phyloP scores from a whole-genome alignment of 108 stramenopile genomes.

The Cyclotella baltica region DNA sequence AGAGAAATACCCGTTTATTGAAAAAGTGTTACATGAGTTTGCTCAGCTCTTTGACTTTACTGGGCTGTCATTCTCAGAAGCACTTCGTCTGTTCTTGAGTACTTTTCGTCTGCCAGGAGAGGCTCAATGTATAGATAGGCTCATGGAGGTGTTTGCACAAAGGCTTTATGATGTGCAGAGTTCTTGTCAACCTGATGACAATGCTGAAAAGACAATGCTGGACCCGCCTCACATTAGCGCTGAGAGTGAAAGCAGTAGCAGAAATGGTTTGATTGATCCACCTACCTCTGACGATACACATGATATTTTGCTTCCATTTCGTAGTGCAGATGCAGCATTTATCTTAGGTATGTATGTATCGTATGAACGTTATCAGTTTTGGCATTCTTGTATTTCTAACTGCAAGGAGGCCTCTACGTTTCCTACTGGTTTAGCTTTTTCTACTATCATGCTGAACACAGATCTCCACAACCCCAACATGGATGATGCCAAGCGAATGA shows the following conservation, averaged over 20 bases:
- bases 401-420: background rate
- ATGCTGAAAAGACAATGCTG: constrained; percentile 45
- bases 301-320: constrained; percentile 59
- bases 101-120: constrained; percentile 96
- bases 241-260: constrained; percentile 19
- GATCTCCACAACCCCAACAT: constrained; percentile 93
- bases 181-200: background rate
- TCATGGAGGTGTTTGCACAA: constrained; percentile 95
- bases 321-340: constrained; percentile 91
- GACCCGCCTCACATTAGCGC: constrained; percentile 31
- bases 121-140: constrained; percentile 96
- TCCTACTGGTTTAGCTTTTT: too few species aligned
- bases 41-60: constrained; percentile 80
- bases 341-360: constrained; percentile 52
- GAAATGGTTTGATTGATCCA: constrained; percentile 35
- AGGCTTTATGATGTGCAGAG: constrained; percentile 71
- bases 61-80: constrained; percentile 74
- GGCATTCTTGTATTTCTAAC: background rate
- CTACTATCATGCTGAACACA: constrained; percentile 95
- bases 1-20: constrained; percentile 90
- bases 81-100: constrained; percentile 84
- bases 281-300: constrained; percentile 30
- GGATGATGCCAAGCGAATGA: constrained; percentile 91
- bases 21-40: constrained; percentile 77
- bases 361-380: too few species aligned